Base-by-base conservation (phyloP, 805 yeast species). In the Nadsonia fulvescens region DNA sequence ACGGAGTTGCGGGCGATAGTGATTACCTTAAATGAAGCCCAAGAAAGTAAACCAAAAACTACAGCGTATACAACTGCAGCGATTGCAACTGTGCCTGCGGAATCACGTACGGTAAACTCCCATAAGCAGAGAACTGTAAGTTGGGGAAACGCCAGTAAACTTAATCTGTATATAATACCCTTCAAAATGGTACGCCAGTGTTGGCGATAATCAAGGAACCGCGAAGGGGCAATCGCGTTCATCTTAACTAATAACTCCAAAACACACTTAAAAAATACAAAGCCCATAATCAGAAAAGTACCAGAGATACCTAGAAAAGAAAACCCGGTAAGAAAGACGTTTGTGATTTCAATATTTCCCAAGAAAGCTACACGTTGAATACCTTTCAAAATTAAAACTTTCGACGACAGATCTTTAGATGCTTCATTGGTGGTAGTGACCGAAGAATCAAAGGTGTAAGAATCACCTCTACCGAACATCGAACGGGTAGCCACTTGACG, bases 331-430 rank as follows among this genome's bases (percentile, higher is more conserved):
- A 83, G 58, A 50, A 82, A 89, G 31, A 89, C 50, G 43, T 69
- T 71, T 13, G 94, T 73, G 37, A 86, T 62, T 52, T 89, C 98
- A 38, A 89, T 83, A 12, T 66, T 65, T 7, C 93, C 78, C 39
- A 73, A 52, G 46, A 58, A 89, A 0, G 94, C 71, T 5, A 86
- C 94, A 54, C 98, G 71, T 49, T 81, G 79, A 33, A 89, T 73
- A 38, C 98, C 98, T 45, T 93, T 67, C 28, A 89, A 54, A 19
- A 86, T 71, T 40, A 89, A 58, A 22, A 81, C 79, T 42, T 73
- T 76, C 5, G 74, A 54, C 2, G 73, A 52, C 24, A 74, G 49
- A 20, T 62, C 54, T 3, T 63, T 47, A 32, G 65, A 65, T 35
- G 65, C 65, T 47, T 86, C 93, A 47, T 46, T 34, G 3, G 48